Conservation (phyloP, 139 green algal species). For the Gonium pectorale region DNA sequence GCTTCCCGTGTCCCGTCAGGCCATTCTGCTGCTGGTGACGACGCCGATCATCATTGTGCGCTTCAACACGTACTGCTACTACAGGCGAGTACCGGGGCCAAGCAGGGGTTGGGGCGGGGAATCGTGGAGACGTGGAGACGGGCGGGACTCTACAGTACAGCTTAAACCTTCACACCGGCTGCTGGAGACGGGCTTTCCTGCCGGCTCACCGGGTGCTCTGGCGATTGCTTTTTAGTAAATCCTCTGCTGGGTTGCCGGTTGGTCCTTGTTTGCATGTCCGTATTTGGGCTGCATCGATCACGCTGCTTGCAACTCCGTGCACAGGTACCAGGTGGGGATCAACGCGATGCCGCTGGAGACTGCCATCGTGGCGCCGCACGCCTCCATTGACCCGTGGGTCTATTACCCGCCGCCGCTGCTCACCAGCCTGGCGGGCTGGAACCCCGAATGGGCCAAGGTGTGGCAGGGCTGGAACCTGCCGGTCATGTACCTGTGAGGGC, state of each 20-base stretch:
- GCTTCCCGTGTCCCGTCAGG: slow-evolving; percentile 40
- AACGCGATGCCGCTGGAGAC: slow-evolving; percentile 58
- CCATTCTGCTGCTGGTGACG: slow-evolving; percentile 66
- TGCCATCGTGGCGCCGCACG: slow-evolving; percentile 18
- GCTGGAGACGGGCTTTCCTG: too few relatives aligned
- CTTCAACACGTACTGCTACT: slow-evolving; percentile 71
- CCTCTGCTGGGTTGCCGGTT: too few relatives aligned
- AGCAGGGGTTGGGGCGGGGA: too few relatives aligned
- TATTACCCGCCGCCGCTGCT: slow-evolving; percentile 66
- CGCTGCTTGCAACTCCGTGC: neutral
- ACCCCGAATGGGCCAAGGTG: slow-evolving; percentile 61
- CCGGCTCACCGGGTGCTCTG: too few relatives aligned
- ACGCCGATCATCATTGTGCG: slow-evolving; percentile 75
- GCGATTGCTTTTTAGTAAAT: too few relatives aligned
- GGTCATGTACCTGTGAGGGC: neutral
- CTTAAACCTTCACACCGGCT: too few relatives aligned
- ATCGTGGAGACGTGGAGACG: too few relatives aligned
- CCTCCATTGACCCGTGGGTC: slow-evolving; percentile 44
- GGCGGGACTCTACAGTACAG: too few relatives aligned
- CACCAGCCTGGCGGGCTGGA: slow-evolving; percentile 57
- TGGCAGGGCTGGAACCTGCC: slow-evolving; percentile 44
- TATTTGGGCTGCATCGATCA: neutral
- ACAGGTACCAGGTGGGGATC: neutral
- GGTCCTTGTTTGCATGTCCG: too few relatives aligned
- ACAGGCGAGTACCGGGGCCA: too few relatives aligned